Evolutionary conservation across 2,329 filamentous ascomycete species (phyloP).

Genomic region (Hypoxylon sp.): DNA sequence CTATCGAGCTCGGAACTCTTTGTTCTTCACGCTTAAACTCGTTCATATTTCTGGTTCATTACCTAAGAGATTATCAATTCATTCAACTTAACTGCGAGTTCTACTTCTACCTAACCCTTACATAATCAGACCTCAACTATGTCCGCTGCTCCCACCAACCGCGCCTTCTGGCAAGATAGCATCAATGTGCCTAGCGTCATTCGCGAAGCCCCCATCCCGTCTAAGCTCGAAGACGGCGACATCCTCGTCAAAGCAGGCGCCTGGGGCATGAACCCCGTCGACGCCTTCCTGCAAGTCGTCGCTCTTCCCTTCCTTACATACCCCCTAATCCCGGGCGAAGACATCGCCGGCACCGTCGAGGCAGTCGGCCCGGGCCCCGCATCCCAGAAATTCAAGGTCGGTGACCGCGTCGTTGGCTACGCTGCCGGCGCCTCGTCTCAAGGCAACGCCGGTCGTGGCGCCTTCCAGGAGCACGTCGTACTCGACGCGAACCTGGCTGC

Average conservation of each 20-base stretch:
- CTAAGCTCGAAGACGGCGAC: slow-evolving; percentile 8
- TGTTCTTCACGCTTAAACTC: neutral
- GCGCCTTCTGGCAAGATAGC: slow-evolving; percentile 35
- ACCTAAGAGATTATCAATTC: neutral
- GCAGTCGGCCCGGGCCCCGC: slow-evolving; percentile 11
- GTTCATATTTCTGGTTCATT: neutral
- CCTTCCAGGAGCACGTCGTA: slow-evolving; percentile 30
- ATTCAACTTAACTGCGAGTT: neutral
- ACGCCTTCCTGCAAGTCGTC: slow-evolving; percentile 16
- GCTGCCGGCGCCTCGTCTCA: neutral
- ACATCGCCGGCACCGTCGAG: slow-evolving; percentile 31
- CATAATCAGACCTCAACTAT: slow-evolving; percentile 10
- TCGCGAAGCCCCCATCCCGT: slow-evolving; percentile 14
- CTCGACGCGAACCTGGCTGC: slow-evolving; percentile 1
- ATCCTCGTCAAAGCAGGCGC: slow-evolving; percentile 29
- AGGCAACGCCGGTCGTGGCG: neutral
- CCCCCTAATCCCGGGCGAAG: slow-evolving; percentile 27
- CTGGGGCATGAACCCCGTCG: slow-evolving; percentile 36
- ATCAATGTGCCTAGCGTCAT: slow-evolving; percentile 15
- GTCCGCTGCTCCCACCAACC: slow-evolving; percentile 30
- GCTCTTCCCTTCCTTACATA: slow-evolving; percentile 24
- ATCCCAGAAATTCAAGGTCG: slow-evolving; percentile 17
- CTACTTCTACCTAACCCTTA: neutral
- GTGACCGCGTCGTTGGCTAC: slow-evolving; percentile 27
- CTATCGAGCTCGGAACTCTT: too few species aligned